Evolutionary conservation across 805 yeast species (phyloP).

Genomic region (Lachancea thermotolerans): DNA sequence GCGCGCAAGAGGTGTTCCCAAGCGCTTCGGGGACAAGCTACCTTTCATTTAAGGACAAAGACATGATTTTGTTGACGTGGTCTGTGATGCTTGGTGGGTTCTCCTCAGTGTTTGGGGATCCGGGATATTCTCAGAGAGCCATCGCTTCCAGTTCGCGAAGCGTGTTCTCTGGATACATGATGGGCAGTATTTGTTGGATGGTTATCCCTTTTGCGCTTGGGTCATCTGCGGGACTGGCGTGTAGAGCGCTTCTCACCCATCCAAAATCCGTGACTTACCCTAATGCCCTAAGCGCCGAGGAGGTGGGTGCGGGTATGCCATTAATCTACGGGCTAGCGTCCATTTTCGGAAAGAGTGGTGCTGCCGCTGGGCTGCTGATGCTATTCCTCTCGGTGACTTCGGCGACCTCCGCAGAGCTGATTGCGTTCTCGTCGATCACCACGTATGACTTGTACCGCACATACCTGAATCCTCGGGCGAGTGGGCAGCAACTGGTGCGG

Average conservation of each 20-base stretch:
- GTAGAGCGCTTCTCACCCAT: constrained; percentile 31
- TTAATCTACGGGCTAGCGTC: constrained; percentile 41
- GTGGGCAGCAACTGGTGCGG: constrained; percentile 33
- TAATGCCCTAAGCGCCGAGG: constrained; percentile 30
- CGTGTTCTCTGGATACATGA: constrained; percentile 32
- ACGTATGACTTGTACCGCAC: constrained; percentile 38
- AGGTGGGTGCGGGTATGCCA: constrained; percentile 37
- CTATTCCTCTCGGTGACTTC: constrained; percentile 40
- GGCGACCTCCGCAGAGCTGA: constrained; percentile 38
- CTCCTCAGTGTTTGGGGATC: constrained; percentile 33
- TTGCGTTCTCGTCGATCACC: constrained; percentile 36
- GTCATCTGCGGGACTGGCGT: constrained; percentile 32
- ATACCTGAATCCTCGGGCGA: constrained; percentile 36
- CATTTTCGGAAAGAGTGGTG: constrained; percentile 37
- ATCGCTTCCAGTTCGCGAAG: constrained; percentile 36
- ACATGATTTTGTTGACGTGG: constrained; percentile 29
- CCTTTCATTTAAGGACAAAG: constrained; percentile 29
- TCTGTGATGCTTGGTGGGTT: constrained; percentile 30
- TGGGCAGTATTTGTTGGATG: constrained; percentile 36
- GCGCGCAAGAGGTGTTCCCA: constrained; percentile 31
- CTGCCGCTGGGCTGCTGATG: constrained; percentile 36
- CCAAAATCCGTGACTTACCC: constrained; percentile 39
- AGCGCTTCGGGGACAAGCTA: constrained; percentile 28
- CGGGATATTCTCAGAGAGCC: constrained; percentile 37
- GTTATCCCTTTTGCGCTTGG: constrained; percentile 35